These are phyloP conservation scores for Parasarocladium wereldwijsianum DNA, from an alignment of 2,329 filamentous ascomycete genomes.

Conservation along the genomic window DNA sequence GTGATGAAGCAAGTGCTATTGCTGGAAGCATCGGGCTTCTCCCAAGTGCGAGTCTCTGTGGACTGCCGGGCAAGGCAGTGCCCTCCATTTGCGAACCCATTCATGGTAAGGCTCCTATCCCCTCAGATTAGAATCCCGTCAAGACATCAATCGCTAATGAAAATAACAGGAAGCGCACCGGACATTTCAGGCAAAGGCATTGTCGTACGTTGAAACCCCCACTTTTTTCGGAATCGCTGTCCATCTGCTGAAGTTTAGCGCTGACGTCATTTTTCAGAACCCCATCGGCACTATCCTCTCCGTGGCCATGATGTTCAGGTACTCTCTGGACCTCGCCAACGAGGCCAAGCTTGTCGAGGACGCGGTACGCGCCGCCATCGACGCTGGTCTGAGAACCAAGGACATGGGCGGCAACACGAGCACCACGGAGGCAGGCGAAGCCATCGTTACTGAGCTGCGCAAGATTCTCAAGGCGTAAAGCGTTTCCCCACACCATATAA, in stretches of 20 bases:
- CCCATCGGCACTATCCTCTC: slow-evolving; percentile 85
- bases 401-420: slow-evolving; percentile 69
- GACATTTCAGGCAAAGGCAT: slow-evolving; percentile 62
- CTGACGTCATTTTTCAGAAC: slow-evolving; percentile 14
- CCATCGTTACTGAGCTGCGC: slow-evolving; percentile 35
- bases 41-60: slow-evolving; percentile 11
- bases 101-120: slow-evolving; percentile 9
- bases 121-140: slow-evolving; percentile 6
- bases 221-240: slow-evolving; percentile 4
- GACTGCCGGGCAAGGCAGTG: slow-evolving; percentile 9
- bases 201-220: slow-evolving; percentile 19
- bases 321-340: slow-evolving; percentile 67
- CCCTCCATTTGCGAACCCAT: slow-evolving; percentile 10
- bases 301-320: slow-evolving; percentile 89
- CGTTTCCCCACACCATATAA: background rate
- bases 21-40: slow-evolving; percentile 11
- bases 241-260: slow-evolving; percentile 6
- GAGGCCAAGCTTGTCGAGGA: slow-evolving; percentile 70
- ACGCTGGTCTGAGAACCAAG: slow-evolving; percentile 62
- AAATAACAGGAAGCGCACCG: slow-evolving; percentile 57
- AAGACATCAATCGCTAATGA: slow-evolving; percentile 3
- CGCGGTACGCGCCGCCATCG: slow-evolving; percentile 67
- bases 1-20: slow-evolving; percentile 9
- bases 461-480: slow-evolving; percentile 6
- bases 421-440: slow-evolving; percentile 64